These are phyloP conservation scores for Saccharum hybrid DNA, from an alignment of 202 grass and related monocot species.

Conservation along the genomic window DNA sequence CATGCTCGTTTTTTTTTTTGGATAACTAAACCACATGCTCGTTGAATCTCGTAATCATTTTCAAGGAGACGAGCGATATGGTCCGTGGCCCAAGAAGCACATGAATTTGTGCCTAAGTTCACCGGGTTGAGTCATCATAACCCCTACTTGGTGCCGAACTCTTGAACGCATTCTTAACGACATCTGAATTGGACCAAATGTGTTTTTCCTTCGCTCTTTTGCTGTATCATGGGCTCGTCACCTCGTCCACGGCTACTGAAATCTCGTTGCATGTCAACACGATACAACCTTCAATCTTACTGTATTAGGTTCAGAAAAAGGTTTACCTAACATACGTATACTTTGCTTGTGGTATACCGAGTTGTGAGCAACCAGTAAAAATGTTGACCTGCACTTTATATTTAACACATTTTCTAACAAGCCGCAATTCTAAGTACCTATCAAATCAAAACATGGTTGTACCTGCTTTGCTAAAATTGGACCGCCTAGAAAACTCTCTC, in stretches of 20 bases:
- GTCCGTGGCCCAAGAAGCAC: background rate
- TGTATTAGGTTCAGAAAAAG: background rate
- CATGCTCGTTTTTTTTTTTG: background rate
- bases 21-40: background rate
- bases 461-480: too few species aligned
- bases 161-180: constrained; percentile 13
- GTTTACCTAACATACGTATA: constrained; percentile 16
- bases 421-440: background rate
- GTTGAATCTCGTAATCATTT: constrained; percentile 14
- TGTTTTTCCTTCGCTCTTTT: background rate
- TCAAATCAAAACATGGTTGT: too few species aligned
- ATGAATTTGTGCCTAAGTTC: background rate
- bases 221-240: background rate
- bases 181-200: background rate
- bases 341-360: background rate
- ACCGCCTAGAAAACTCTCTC: too few species aligned
- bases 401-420: background rate
- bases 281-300: too few species aligned
- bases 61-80: background rate
- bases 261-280: too few species aligned
- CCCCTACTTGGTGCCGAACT: constrained; percentile 3
- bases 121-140: background rate
- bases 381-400: background rate
- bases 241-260: constrained; percentile 13
- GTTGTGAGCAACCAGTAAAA: background rate